phyloP scores from a whole-genome alignment of 108 stramenopile genomes.

The Epipyxis sp. region DNA sequence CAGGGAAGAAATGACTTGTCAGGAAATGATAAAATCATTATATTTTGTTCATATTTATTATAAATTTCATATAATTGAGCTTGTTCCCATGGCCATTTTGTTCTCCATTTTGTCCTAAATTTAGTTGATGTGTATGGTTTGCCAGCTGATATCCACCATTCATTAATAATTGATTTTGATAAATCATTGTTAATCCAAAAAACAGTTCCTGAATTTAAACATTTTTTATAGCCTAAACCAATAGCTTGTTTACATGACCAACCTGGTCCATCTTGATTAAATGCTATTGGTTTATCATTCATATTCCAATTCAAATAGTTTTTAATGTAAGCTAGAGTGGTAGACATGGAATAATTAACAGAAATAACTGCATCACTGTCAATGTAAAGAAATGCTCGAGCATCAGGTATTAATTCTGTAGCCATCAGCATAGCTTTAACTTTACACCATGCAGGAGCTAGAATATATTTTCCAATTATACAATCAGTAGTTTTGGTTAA shows the following conservation, averaged over 20 bases:
- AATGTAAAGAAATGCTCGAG: not conserved
- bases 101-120: not conserved
- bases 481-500: not conserved
- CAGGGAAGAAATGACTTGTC: conserved; percentile 1
- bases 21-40: conserved; percentile 31
- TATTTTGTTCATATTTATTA: not conserved
- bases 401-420: not conserved
- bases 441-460: conserved; percentile 28
- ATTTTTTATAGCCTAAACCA: not conserved
- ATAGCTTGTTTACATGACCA: conserved; percentile 1
- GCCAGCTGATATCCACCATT: conserved; percentile 18
- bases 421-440: conserved; percentile 15
- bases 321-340: conserved; percentile 6
- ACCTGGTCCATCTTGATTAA: conserved; percentile 32
- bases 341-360: not conserved
- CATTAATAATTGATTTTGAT: not conserved
- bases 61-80: conserved; percentile 13
- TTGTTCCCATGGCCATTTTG: conserved; percentile 34
- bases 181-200: conserved; percentile 6
- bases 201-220: conserved; percentile 28
- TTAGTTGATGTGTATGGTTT: not conserved
- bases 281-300: not conserved
- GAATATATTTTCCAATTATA: not conserved
- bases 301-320: not conserved
- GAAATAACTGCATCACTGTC: conserved; percentile 22